Evolutionary conservation across 129 eudicot genomes (phyloP), one percentile per base, ranked within the genome.

Genomic region (Glebionis coronaria): DNA sequence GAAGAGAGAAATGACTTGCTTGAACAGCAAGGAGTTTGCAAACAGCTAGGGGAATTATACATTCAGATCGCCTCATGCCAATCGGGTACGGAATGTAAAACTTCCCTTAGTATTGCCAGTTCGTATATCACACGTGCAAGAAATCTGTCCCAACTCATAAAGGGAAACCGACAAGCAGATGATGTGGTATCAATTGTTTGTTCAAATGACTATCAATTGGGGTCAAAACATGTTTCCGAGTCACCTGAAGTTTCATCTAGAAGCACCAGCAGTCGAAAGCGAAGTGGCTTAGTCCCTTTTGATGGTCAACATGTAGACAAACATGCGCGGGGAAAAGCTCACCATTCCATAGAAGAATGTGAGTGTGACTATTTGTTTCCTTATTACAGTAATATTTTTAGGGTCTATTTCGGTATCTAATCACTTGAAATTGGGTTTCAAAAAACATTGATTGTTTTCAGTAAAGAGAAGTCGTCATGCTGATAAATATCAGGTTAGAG

Each of bases 241-340:
- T 76, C 65, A 57, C 23, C 69, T 70, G 82, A 68, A 70, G 76
- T 79, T 69, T 72, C 90, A 23, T 69, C 73, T 60, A 69, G 6
- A 29, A 29, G 5, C 35, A 3, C 35, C 35, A 3, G 5, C 35
- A 29, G 84, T 62, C 88, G 93, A 51, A 93, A 93, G 75, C 95
- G 97, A 66, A 63, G 42, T 1, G 95, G 93, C 15, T 53, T 86
- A 54, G 73, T 89, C 27, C 84, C 84, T 67, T 86, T 88, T 72
- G 97, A 92, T 65, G 89, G 87, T 77, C 95, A 93, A 77, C 90
- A 62, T 61, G 87, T 3, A 29, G 35, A 29, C 4, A 29, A 4
- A 29, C 35, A 29, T 29, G 35, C 0, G 35, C 4, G 35, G 4
- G 35, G 6, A 29, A 29, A 29, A 29, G 35, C 35, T 29, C 35